Evolutionary conservation across 2,329 filamentous ascomycete genomes (phyloP).

Genomic region (Pseudogymnoascus verrucosus): DNA sequence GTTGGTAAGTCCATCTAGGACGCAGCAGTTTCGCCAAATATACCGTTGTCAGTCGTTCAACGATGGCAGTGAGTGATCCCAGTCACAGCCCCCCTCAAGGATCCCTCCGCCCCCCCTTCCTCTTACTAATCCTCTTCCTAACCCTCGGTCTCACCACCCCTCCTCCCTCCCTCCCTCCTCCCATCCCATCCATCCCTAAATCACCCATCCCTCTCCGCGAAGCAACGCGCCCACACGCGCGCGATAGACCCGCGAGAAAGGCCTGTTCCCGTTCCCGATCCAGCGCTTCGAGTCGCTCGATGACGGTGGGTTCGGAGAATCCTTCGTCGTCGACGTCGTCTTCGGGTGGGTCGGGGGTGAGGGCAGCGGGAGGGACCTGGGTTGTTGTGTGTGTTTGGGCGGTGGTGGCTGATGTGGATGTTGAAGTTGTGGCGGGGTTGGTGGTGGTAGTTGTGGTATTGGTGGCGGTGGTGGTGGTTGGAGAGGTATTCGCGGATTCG

Average conservation of each 20-base stretch:
- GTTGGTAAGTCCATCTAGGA: background rate
- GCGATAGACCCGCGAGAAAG: background rate
- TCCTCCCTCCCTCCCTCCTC: background rate
- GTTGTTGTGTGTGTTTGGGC: background rate
- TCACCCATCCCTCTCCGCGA: background rate
- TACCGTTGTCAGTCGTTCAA: background rate
- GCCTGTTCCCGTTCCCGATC: background rate
- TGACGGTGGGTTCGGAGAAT: background rate
- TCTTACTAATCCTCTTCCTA: background rate
- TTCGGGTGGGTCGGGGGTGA: background rate
- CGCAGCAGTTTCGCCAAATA: background rate
- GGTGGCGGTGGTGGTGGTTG: background rate
- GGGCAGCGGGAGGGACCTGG: background rate
- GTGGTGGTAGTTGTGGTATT: background rate
- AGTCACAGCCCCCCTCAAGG: background rate
- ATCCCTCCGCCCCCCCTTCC: background rate
- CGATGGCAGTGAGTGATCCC: background rate
- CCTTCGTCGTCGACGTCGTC: background rate
- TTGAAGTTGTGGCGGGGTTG: background rate
- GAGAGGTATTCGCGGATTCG: background rate
- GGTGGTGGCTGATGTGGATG: background rate
- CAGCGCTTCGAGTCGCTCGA: background rate
- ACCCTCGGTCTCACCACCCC: background rate
- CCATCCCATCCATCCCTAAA: background rate
- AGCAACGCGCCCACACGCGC: background rate